A percentile compares a stretch with the other conserved stretches of the same genome.
These are phyloP conservation scores for Kokia cookei DNA, from an alignment of 441 rosid genomes.

Conservation along the genomic window DNA sequence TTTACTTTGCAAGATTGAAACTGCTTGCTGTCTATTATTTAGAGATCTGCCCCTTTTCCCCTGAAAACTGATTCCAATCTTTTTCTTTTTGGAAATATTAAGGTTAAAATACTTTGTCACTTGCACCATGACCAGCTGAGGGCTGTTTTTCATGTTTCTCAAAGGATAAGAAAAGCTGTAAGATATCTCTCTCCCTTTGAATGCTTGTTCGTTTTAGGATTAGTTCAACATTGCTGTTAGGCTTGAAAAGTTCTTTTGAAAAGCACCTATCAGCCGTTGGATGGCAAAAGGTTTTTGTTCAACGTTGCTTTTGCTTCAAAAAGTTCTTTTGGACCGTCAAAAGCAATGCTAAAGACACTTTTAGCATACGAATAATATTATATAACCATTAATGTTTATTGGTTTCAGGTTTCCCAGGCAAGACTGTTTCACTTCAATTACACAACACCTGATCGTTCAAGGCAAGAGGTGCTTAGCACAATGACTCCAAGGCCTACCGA, in stretches of 20 bases:
- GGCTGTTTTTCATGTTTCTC: slow-evolving; percentile 88
- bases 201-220: not conserved
- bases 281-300: too few relatives aligned
- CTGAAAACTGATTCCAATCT: slow-evolving; percentile 16
- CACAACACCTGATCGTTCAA: slow-evolving; percentile 85
- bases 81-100: slow-evolving; percentile 12
- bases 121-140: slow-evolving; percentile 89
- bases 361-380: not conserved
- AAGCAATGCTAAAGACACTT: too few relatives aligned
- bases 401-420: slow-evolving; percentile 54
- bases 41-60: not conserved
- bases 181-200: slow-evolving; percentile 9
- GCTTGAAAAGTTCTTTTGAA: too few relatives aligned
- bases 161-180: slow-evolving; percentile 75
- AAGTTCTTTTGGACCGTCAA: too few relatives aligned
- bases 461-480: slow-evolving; percentile 70
- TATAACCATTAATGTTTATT: slow-evolving; percentile 10
- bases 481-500: slow-evolving; percentile 73
- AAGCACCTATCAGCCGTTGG: too few relatives aligned
- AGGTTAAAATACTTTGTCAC: slow-evolving; percentile 88
- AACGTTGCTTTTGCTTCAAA: too few relatives aligned
- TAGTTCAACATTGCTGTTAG: too few relatives aligned
- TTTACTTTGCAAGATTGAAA: not conserved
- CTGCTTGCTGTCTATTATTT: not conserved
- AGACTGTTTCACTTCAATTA: slow-evolving; percentile 78